phyloP scores from a whole-genome alignment of 331 rosid genomes.

The Spiraea crenata region DNA sequence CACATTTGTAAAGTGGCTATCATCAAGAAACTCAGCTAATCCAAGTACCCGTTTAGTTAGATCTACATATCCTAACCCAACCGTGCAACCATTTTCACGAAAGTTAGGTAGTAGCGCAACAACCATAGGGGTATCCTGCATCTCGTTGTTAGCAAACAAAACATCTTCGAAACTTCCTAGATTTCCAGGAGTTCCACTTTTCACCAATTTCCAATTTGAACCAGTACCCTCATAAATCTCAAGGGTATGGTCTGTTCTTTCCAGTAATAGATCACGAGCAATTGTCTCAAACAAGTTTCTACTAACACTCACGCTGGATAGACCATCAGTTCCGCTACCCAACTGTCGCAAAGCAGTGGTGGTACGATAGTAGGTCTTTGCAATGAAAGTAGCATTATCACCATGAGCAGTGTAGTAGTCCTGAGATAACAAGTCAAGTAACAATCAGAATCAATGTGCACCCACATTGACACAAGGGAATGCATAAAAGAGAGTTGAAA shows the following conservation, averaged over 20 bases:
- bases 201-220: slow-evolving; percentile 77
- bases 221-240: slow-evolving; percentile 96
- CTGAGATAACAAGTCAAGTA: slow-evolving; percentile 34
- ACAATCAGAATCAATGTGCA: neutral
- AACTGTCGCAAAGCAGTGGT: slow-evolving; percentile 82
- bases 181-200: slow-evolving; percentile 96
- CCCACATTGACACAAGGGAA: neutral
- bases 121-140: slow-evolving; percentile 93
- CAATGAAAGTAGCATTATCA: slow-evolving; percentile 83
- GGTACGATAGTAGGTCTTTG: slow-evolving; percentile 86
- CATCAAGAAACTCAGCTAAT: slow-evolving; percentile 88
- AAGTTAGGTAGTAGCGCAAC: slow-evolving; percentile 65
- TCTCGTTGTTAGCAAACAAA: slow-evolving; percentile 91
- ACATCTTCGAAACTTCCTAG: slow-evolving; percentile 85
- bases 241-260: slow-evolving; percentile 87
- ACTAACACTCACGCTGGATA: slow-evolving; percentile 81
- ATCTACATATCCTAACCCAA: slow-evolving; percentile 82
- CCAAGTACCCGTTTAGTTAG: slow-evolving; percentile 85
- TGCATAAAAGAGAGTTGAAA: neutral
- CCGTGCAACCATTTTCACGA: slow-evolving; percentile 72
- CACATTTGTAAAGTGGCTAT: slow-evolving; percentile 81
- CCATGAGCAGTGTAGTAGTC: slow-evolving; percentile 96
- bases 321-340: slow-evolving; percentile 65
- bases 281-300: slow-evolving; percentile 86
- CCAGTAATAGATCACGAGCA: slow-evolving; percentile 80